phyloP scores from a whole-genome alignment of 164 flowering plant species.

The Kingdonia uniflora region DNA sequence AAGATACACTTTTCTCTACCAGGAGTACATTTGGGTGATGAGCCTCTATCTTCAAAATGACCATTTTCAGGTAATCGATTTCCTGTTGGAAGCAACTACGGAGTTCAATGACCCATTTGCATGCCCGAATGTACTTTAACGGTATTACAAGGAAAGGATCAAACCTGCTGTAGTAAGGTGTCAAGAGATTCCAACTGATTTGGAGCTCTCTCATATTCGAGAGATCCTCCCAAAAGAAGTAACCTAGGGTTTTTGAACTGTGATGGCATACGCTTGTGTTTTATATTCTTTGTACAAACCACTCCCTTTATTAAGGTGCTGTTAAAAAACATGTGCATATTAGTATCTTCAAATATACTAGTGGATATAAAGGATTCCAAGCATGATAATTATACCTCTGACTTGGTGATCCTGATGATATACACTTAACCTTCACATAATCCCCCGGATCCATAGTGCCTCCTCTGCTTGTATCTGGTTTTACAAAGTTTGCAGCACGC shows the following conservation, averaged over 20 bases:
- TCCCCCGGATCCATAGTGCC: conserved; percentile 97
- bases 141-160: conserved; percentile 1
- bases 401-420: conserved; percentile 60
- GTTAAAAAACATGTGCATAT: conserved; percentile 16
- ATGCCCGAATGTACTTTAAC: neutral
- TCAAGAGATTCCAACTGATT: conserved; percentile 81
- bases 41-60: conserved; percentile 82
- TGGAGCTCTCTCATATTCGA: conserved; percentile 76
- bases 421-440: conserved; percentile 89
- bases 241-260: conserved; percentile 80
- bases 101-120: conserved; percentile 3
- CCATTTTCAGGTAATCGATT: conserved; percentile 77
- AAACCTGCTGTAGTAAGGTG: conserved; percentile 84
- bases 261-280: conserved; percentile 97
- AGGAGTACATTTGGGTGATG: conserved; percentile 85
- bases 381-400: conserved; percentile 50
- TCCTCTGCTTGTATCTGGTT: conserved; percentile 81
- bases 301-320: conserved; percentile 83
- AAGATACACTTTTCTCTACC: conserved; percentile 94
- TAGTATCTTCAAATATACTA: neutral
- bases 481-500: conserved; percentile 93
- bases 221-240: conserved; percentile 87
- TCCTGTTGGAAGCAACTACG: conserved; percentile 40
- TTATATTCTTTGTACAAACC: conserved; percentile 92
- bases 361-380: conserved; percentile 3